A percentile compares a stretch with the other conserved stretches of the same genome.
phyloP scores from a whole-genome alignment of 495 filamentous ascomycete species.

The Acidiella bohemica region DNA sequence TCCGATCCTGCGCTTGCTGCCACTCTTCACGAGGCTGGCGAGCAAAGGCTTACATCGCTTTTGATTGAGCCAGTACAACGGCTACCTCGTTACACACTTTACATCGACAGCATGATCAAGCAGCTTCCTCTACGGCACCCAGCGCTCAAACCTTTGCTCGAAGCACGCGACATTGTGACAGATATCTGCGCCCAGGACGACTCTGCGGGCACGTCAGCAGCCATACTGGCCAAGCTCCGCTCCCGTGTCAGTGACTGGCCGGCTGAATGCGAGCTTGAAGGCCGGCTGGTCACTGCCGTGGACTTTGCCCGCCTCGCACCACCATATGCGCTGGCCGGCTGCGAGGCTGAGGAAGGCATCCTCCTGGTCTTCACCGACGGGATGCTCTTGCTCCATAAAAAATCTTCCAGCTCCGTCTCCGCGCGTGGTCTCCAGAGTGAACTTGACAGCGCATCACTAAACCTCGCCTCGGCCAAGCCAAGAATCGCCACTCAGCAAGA shows the following conservation, averaged over 20 bases:
- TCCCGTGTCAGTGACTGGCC: conserved; percentile 75
- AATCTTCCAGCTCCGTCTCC: conserved; percentile 43
- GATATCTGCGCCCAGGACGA: conserved; percentile 87
- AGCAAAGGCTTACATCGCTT: conserved; percentile 80
- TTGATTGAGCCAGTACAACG: conserved; percentile 95
- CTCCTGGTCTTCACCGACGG: conserved; percentile 76
- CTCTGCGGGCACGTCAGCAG: conserved; percentile 47
- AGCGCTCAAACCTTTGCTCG: conserved; percentile 63
- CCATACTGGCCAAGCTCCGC: conserved; percentile 56
- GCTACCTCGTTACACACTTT: conserved; percentile 82
- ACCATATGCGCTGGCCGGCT: conserved; percentile 46
- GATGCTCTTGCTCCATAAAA: conserved; percentile 61
- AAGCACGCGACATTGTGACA: conserved; percentile 78
- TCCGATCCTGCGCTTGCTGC: conserved; percentile 64
- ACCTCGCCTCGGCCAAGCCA: conserved; percentile 11
- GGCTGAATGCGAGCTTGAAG: conserved; percentile 50
- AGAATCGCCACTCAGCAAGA: conserved; percentile 41
- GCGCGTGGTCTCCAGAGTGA: conserved; percentile 71
- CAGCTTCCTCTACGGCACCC: conserved; percentile 72
- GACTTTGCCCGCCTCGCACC: conserved; percentile 67
- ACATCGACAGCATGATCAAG: conserved; percentile 87
- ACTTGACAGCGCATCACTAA: conserved; percentile 6
- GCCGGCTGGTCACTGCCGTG: conserved; percentile 70
- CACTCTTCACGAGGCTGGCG: conserved; percentile 67
- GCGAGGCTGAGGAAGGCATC: conserved; percentile 37